Evolutionary conservation across 2,329 filamentous ascomycete genomes (phyloP).

Genomic region (Apiospora arundinis): DNA sequence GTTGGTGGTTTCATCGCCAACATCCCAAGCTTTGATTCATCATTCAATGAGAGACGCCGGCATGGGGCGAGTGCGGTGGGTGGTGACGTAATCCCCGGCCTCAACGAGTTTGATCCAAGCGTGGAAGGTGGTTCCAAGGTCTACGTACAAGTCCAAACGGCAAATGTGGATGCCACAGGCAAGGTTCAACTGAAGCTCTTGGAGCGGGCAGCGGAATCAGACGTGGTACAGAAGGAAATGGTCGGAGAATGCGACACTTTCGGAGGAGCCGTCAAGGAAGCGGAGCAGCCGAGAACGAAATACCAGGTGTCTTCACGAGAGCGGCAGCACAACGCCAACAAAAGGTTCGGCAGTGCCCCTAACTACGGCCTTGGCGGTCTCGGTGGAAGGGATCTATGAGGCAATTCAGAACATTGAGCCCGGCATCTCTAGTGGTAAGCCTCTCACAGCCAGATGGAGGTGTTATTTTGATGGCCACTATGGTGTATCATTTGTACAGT

Average conservation of each 20-base stretch:
- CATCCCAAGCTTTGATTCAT: constrained; percentile 46
- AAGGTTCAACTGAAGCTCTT: constrained; percentile 52
- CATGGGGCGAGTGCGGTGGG: background rate
- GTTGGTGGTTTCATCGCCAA: constrained; percentile 61
- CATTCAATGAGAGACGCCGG: constrained; percentile 36
- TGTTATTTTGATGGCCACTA: background rate
- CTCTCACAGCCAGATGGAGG: background rate
- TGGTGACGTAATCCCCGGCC: constrained; percentile 31
- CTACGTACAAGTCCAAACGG: constrained; percentile 53
- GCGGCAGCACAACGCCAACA: background rate
- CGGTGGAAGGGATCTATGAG: background rate
- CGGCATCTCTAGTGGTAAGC: background rate
- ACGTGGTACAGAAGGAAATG: constrained; percentile 27
- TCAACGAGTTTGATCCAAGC: constrained; percentile 53
- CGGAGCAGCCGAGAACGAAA: background rate
- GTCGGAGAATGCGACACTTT: constrained; percentile 23
- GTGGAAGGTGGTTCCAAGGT: constrained; percentile 61
- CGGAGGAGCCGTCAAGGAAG: constrained; percentile 24
- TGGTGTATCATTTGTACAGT: constrained; percentile 10
- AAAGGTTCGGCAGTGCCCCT: background rate
- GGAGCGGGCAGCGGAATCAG: constrained; percentile 43
- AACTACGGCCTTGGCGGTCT: background rate
- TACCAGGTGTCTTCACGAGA: background rate
- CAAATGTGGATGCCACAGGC: constrained; percentile 57
- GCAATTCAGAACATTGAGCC: background rate